Evolutionary conservation across 495 filamentous ascomycete genomes (phyloP), one percentile per base, ranked within the genome.

Genomic region (Hyphodiscus hymeniophilus): DNA sequence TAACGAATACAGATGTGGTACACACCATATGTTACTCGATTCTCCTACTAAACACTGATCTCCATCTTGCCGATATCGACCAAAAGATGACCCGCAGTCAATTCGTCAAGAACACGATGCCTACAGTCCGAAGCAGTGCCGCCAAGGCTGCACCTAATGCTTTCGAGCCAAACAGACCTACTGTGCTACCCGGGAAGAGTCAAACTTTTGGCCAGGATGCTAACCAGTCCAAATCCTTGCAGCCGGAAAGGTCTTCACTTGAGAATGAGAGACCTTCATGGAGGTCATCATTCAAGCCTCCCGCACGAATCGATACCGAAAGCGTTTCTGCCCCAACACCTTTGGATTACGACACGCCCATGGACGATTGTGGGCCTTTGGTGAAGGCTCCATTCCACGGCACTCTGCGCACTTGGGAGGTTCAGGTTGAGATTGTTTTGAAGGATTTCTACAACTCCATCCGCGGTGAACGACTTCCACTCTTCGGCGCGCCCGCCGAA

Each of bases 1-100:
- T 40, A 47, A 63, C 53, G 56, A 47, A 21, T 4, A 31, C 63
- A 88, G 91, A 97, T 65, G 84, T 99, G 41, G 89, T 99, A 11
- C 90, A 97, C 59, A 97, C 94, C 7, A 91, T 99, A 50, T 91
- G 87, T 60, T 99, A 96, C 63, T 97, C 92, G 3, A 73, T 99
- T 43, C 80, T 99, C 44, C 72, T 99, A 23, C 73, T 99, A 44
- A 99, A 99, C 59, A 97, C 92, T 46, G 92, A 99, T 67, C 72
- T 99, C 34, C 90, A 99, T 58, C 66, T 95, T 51, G 89, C 90
- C 45, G 90, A 96, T 56, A 92, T 96, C 41, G 86, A 94, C 42
- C 79, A 86, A 60, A 94, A 94, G 69, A 99, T 99, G 92, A 95
- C 89, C 17, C 79, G 82, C 51, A 80, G 69, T 54, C 89, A 96